Evolutionary conservation across 148 eudicot species (phyloP).

Genomic region (Polygonum aviculare): DNA sequence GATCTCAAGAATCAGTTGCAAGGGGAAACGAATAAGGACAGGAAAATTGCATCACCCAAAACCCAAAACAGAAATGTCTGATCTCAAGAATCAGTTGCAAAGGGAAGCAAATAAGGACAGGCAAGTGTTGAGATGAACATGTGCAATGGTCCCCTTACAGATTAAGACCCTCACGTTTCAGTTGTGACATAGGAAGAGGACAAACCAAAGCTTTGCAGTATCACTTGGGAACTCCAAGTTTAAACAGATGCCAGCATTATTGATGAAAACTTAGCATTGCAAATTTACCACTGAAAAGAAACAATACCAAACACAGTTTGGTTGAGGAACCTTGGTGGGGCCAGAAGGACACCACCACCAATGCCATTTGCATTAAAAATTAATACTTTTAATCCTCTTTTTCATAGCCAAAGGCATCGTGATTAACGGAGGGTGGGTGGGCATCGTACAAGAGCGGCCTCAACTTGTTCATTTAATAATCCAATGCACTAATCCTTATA

Average conservation of each 20-base stretch:
- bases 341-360: not conserved
- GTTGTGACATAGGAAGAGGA: not conserved
- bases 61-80: not conserved
- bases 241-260: not conserved
- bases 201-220: not conserved
- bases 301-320: not conserved
- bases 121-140: not conserved
- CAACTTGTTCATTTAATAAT: not conserved
- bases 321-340: not conserved
- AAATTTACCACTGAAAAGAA: not conserved
- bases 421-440: conserved; percentile 10
- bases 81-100: not conserved
- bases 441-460: not conserved
- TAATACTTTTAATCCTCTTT: not conserved
- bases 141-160: not conserved
- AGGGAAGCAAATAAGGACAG: not conserved
- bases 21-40: not conserved
- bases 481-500: too few species aligned
- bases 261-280: not conserved
- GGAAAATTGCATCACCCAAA: not conserved
- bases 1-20: not conserved
- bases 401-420: conserved; percentile 3
- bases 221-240: not conserved
- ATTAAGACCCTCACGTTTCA: not conserved
- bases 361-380: not conserved